These are phyloP conservation scores for Pythium aquatile DNA, from an alignment of 352 stramenopile genomes.

Conservation along the genomic window DNA sequence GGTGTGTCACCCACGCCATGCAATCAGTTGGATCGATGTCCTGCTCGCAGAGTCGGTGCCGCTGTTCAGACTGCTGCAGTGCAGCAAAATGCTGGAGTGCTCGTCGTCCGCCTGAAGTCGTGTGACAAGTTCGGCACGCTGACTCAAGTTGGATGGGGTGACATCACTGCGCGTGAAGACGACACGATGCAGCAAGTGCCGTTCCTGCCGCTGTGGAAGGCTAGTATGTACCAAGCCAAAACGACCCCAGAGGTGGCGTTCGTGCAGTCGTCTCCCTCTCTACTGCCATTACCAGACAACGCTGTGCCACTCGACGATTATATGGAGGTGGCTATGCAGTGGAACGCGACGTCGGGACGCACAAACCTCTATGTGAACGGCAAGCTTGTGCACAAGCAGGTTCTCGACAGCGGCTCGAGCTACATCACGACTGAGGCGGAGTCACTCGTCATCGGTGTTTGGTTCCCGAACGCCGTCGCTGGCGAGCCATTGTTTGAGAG, in stretches of 20 bases:
- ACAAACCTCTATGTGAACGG: slow-evolving; percentile 68
- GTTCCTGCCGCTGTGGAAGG: slow-evolving; percentile 63
- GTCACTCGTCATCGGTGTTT: slow-evolving; percentile 54
- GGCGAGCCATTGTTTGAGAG: slow-evolving; percentile 53
- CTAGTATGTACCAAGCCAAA: slow-evolving; percentile 53
- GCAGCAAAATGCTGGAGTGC: slow-evolving; percentile 44
- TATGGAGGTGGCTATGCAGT: slow-evolving; percentile 61
- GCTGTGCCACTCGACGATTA: slow-evolving; percentile 17
- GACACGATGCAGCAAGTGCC: slow-evolving; percentile 30
- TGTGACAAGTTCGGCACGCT: slow-evolving; percentile 54
- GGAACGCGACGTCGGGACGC: slow-evolving; percentile 48
- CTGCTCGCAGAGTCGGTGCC: slow-evolving; percentile 50
- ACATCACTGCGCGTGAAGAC: slow-evolving; percentile 33
- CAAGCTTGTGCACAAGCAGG: slow-evolving; percentile 41
- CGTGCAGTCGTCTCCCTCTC: slow-evolving; percentile 26
- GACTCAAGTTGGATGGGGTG: slow-evolving; percentile 64
- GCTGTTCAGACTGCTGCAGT: slow-evolving; percentile 42
- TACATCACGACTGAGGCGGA: slow-evolving; percentile 12
- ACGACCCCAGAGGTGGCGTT: slow-evolving; percentile 34
- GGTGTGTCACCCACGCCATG: slow-evolving; percentile 45
- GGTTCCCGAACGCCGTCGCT: slow-evolving; percentile 66
- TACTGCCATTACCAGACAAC: background rate
- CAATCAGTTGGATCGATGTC: slow-evolving; percentile 36
- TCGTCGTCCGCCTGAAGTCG: slow-evolving; percentile 46
- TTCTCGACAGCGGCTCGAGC: background rate